These are phyloP conservation scores for Abrus precatorius DNA, from an alignment of 306 rosid genomes.

Conservation along the genomic window DNA sequence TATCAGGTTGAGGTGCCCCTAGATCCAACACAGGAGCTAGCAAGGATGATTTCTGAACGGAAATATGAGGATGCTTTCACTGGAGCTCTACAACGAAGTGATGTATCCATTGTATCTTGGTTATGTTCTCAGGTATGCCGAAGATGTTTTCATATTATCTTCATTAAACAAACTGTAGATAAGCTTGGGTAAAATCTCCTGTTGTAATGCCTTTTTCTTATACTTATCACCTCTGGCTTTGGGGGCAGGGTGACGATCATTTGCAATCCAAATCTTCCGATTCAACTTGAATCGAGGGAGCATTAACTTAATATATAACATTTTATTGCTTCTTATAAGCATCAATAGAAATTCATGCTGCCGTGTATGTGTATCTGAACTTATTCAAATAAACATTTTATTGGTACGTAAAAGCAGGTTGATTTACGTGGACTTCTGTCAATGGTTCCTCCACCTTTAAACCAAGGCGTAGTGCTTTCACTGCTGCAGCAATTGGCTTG, in stretches of 20 bases:
- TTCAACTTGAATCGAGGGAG: background rate
- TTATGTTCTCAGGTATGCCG: slow-evolving; percentile 85
- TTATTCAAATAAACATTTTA: background rate
- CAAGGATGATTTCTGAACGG: slow-evolving; percentile 79
- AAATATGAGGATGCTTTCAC: slow-evolving; percentile 96
- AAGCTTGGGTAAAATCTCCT: slow-evolving; percentile 1
- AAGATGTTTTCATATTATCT: slow-evolving; percentile 12
- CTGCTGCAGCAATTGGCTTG: slow-evolving; percentile 97
- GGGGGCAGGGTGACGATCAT: background rate
- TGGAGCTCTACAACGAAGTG: slow-evolving; percentile 87
- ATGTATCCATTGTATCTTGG: slow-evolving; percentile 94
- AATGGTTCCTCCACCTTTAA: slow-evolving; percentile 81
- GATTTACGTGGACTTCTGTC: slow-evolving; percentile 76
- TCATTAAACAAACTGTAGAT: slow-evolving; percentile 1
- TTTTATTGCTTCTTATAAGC: background rate
- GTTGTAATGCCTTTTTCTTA: background rate
- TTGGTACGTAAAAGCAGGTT: slow-evolving; percentile 60
- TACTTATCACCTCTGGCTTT: background rate
- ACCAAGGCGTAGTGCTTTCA: slow-evolving; percentile 96
- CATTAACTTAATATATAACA: background rate
- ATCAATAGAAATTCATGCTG: background rate
- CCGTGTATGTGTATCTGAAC: slow-evolving; percentile 10
- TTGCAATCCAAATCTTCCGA: background rate
- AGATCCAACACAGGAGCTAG: slow-evolving; percentile 92
- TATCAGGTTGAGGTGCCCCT: slow-evolving; percentile 85